Evolutionary conservation across 2,329 filamentous ascomycete genomes (phyloP), one percentile per base, ranked within the genome.

Genomic region (Dryadomyces sulphureus): DNA sequence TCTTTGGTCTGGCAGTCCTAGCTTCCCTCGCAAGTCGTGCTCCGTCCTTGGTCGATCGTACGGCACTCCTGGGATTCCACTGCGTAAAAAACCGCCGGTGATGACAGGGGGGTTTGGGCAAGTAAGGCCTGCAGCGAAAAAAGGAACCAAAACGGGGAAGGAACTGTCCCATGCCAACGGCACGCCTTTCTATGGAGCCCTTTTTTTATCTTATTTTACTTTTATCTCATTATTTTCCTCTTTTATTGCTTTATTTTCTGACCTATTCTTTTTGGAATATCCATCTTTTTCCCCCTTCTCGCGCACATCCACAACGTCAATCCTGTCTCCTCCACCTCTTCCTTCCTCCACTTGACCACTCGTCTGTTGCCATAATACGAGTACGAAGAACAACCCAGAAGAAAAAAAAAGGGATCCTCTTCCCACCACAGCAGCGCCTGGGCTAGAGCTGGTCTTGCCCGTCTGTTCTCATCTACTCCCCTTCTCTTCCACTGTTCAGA

Each of bases 181-280:
- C 41, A 35, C 39, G 17, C 39, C 21, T 41, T 36, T n/a, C 34
- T 27, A 43, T 25, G 41, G 27, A 24, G 27, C 27, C 19, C 30
- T 43, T 12, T 35, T 20, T 43, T 24, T 40, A 25, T 35, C 25
- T 34, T 20, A 20, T 43, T 43, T 43, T 16, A 19, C 17, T 43
- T 6, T 30, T 30, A 11, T 34, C 9, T 8, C 16, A n/a, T n/a
- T 17, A 17, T 36, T 36, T 19, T n/a, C 25, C 43, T 43, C 22
- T 25, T 24, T 24, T 39, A 16, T 45, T 25, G 36, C 38, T 24
- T 25, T 45, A 36, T 38, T 45, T 47, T 30, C 30, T 34, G 27
- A 19, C 32, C 25, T 38, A n/a, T 20, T n/a, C 35, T 38, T 24
- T 39, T 39, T 45, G 24, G 36, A 24, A 43, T 30, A 32, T 32